These are phyloP conservation scores for Pseudisothecium myosuroides DNA, from an alignment of 225 moss, liverwort and hornwort species.

Conservation along the genomic window DNA sequence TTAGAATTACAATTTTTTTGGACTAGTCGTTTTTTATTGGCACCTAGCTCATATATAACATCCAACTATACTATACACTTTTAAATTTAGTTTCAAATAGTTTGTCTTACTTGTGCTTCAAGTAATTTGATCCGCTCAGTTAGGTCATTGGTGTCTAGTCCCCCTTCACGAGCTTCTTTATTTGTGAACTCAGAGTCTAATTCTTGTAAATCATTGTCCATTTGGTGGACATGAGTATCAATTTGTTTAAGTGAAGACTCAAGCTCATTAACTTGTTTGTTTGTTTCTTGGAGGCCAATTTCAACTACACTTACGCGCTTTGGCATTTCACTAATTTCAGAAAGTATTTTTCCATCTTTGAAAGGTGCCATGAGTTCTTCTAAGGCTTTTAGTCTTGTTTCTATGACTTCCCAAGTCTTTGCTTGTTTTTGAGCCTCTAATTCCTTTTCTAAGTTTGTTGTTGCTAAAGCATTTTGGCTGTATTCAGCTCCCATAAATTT, in stretches of 20 bases:
- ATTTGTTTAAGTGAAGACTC: constrained; percentile 11
- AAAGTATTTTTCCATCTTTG: neutral
- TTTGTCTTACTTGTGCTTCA: constrained; percentile 38
- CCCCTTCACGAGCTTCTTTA: constrained; percentile 13
- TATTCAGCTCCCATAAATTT: neutral
- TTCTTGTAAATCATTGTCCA: constrained; percentile 15
- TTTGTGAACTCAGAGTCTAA: neutral
- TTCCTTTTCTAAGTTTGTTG: constrained; percentile 14
- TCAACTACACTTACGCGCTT: constrained; percentile 15
- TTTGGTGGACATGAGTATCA: constrained; percentile 5
- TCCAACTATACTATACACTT: accelerated
- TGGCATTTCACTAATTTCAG: neutral
- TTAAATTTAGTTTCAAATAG: neutral
- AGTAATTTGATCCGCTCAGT: constrained; percentile 31
- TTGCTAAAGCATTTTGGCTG: constrained; percentile 37
- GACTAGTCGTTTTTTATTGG: neutral
- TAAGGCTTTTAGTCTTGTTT: constrained; percentile 33
- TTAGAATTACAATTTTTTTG: neutral
- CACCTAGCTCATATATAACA: neutral
- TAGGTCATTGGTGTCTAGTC: constrained; percentile 19
- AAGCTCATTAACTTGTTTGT: neutral
- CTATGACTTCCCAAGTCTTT: constrained; percentile 22
- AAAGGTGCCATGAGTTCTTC: constrained; percentile 24
- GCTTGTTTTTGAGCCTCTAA: constrained; percentile 10
- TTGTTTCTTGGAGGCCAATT: constrained; percentile 1